Evolutionary conservation across 768 basidiomycete genomes (phyloP).

Genomic region (Lactifluus volemus): DNA sequence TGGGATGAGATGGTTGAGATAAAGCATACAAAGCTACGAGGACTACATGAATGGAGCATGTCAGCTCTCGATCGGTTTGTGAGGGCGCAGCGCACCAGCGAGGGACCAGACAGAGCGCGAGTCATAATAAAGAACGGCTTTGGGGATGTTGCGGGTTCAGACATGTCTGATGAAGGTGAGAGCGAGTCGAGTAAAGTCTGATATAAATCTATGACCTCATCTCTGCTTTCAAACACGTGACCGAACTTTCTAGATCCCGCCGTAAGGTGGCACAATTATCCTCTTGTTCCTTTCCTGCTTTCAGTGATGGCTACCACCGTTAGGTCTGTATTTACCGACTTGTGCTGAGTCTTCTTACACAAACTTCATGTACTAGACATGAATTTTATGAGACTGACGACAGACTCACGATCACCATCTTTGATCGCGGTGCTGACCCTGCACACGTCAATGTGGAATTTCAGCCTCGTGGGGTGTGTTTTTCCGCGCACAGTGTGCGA

Average conservation of each 20-base stretch:
- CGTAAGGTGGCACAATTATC: not conserved
- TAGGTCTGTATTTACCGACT: conserved; percentile 1
- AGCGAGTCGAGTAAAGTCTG: not conserved
- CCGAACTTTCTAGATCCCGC: conserved; percentile 12
- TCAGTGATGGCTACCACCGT: conserved; percentile 7
- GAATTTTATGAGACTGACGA: conserved; percentile 88
- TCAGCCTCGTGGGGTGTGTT: conserved; percentile 49
- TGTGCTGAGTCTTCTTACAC: not conserved
- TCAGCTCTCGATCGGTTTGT: not conserved
- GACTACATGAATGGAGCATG: not conserved
- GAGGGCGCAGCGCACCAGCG: conserved; percentile 35
- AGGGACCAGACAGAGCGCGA: conserved; percentile 55
- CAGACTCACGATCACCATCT: conserved; percentile 60
- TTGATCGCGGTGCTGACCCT: conserved; percentile 69
- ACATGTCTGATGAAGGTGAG: conserved; percentile 11
- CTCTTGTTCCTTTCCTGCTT: too few relatives aligned
- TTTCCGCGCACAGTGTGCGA: not conserved
- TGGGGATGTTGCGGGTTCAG: conserved; percentile 35
- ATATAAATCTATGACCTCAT: not conserved
- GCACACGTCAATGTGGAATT: conserved; percentile 52
- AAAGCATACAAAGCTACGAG: conserved; percentile 18
- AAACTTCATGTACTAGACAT: conserved; percentile 30
- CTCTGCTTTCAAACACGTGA: not conserved
- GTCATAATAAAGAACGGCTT: conserved; percentile 75
- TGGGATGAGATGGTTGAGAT: not conserved